A percentile compares a stretch with the other conserved stretches of the same genome.
phyloP scores from a whole-genome alignment of 202 grass and related monocot species.

The Carex sylvatica region DNA sequence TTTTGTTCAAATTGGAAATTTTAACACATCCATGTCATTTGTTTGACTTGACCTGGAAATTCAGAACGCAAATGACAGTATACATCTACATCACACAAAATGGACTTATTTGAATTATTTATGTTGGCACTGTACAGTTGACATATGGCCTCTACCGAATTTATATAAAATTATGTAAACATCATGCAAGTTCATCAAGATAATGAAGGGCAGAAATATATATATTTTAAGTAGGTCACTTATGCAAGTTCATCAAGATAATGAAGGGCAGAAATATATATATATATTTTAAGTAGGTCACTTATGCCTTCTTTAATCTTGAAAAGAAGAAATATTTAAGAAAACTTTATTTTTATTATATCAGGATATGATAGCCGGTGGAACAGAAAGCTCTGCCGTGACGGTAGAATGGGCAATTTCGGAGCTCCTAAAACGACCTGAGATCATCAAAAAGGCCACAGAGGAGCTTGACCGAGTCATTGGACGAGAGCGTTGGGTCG shows the following conservation, averaged over 20 bases:
- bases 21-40: background rate
- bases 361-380: slow-evolving; percentile 78
- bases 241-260: background rate
- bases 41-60: background rate
- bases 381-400: slow-evolving; percentile 67
- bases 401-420: slow-evolving; percentile 76
- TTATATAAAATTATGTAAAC: background rate
- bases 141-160: background rate
- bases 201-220: background rate
- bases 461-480: slow-evolving; percentile 66
- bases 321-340: background rate
- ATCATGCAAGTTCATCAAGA: background rate
- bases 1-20: background rate
- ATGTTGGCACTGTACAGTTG: background rate
- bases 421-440: slow-evolving; percentile 58
- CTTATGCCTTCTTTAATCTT: too few relatives aligned
- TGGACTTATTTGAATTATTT: background rate
- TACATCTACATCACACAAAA: background rate
- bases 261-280: background rate
- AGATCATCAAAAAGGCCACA: slow-evolving; percentile 48
- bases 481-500: slow-evolving; percentile 50
- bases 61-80: background rate
- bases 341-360: background rate
- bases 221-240: too few relatives aligned
- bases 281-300: too few relatives aligned